phyloP scores from a whole-genome alignment of 495 filamentous ascomycete genomes.

The Lophiotrema nucula region DNA sequence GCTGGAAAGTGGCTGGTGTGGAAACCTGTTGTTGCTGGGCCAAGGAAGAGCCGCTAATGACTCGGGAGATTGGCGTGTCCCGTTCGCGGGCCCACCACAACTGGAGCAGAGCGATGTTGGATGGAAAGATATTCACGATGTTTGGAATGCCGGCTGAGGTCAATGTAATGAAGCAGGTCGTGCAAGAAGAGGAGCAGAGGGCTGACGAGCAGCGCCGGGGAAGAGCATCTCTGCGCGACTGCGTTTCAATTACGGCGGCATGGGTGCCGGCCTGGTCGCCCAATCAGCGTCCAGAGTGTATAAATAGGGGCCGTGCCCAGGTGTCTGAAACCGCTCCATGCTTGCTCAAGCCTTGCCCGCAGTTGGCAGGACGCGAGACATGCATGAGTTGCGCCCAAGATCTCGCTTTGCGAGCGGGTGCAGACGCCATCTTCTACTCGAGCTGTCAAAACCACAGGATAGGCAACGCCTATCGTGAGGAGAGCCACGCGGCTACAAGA shows the following conservation, averaged over 20 bases:
- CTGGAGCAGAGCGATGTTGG: too few species aligned
- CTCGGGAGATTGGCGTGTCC: not conserved
- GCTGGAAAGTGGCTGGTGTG: slow-evolving; percentile 10
- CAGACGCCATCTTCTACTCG: not conserved
- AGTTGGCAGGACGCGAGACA: not conserved
- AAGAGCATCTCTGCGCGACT: not conserved
- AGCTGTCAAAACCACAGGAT: not conserved
- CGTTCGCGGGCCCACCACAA: not conserved
- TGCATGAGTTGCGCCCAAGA: not conserved
- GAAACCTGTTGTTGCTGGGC: slow-evolving; percentile 5
- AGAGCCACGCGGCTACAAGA: not conserved
- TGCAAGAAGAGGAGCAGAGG: not conserved
- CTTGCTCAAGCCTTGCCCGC: not conserved
- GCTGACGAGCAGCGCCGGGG: not conserved
- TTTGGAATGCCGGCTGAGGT: not conserved
- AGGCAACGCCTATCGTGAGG: not conserved
- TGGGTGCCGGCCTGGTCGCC: not conserved
- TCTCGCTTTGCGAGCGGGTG: not conserved
- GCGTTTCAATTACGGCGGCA: not conserved
- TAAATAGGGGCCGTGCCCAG: not conserved
- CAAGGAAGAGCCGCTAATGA: slow-evolving; percentile 1
- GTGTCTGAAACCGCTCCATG: not conserved
- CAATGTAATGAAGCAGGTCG: not conserved
- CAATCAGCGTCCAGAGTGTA: not conserved
- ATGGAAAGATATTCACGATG: not conserved